Percentiles rank a stretch among this genome's conserved stretches.
Conservation (phyloP, 2,329 filamentous ascomycete species). For the Teratosphaeria gauchensis region DNA sequence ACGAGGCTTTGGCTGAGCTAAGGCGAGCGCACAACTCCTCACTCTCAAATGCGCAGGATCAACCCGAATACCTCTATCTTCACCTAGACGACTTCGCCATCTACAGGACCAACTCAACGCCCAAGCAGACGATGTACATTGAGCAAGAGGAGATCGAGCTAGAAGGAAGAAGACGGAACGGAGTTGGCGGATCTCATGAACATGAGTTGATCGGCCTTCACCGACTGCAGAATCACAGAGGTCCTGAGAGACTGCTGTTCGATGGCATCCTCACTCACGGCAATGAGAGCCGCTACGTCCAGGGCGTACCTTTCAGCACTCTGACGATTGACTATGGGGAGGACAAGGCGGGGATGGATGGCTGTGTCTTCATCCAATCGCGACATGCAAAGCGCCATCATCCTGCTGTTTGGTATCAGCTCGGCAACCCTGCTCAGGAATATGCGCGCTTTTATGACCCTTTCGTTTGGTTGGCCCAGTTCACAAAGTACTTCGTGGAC, state of each 20-base stretch:
- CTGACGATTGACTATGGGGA: constrained; percentile 54
- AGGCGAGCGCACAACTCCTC: not conserved
- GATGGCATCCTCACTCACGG: constrained; percentile 50
- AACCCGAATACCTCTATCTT: constrained; percentile 4
- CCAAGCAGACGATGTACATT: too few species aligned
- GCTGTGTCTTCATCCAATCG: constrained; percentile 55
- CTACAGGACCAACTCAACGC: constrained; percentile 5
- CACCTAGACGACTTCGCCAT: constrained; percentile 13
- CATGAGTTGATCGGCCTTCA: constrained; percentile 49
- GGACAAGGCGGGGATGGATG: not conserved
- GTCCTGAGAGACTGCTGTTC: constrained; percentile 38
- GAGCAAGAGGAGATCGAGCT: not conserved
- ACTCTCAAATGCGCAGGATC: not conserved
- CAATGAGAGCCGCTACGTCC: constrained; percentile 40
- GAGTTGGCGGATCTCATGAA: constrained; percentile 19
- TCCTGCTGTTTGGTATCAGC: constrained; percentile 52
- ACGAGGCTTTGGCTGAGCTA: not conserved
- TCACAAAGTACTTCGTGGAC: constrained; percentile 64
- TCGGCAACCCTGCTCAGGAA: constrained; percentile 46
- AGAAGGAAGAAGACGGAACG: not conserved
- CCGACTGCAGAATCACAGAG: constrained; percentile 35
- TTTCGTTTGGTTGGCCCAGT: constrained; percentile 61
- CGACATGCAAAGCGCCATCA: constrained; percentile 16
- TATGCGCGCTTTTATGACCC: constrained; percentile 54
- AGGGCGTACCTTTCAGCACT: constrained; percentile 45